These are phyloP conservation scores for Yarrowia bubula DNA, from an alignment of 805 yeast genomes.

Conservation along the genomic window DNA sequence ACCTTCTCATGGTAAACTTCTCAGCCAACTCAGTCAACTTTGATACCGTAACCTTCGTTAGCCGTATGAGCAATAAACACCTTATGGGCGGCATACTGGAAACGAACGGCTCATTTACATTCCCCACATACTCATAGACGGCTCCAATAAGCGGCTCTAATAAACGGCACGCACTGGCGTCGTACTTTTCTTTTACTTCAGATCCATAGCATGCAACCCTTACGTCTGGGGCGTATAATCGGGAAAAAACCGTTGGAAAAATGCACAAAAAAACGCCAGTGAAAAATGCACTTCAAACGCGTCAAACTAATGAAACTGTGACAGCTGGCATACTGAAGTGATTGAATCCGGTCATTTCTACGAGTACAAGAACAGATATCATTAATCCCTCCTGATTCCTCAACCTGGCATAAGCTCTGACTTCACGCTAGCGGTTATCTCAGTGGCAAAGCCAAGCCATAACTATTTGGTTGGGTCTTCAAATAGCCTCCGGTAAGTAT, in stretches of 20 bases:
- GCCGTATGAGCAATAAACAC: neutral
- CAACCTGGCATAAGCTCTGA: too few relatives aligned
- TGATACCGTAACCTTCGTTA: neutral
- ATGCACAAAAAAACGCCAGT: too few relatives aligned
- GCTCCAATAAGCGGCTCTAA: neutral
- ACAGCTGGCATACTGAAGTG: too few relatives aligned
- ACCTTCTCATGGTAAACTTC: too few relatives aligned
- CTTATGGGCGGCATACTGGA: too few relatives aligned
- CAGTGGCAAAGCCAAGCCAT: neutral
- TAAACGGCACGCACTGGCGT: too few relatives aligned
- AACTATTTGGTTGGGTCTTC: neutral
- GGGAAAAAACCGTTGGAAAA: neutral
- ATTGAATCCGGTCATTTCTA: too few relatives aligned
- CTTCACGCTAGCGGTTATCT: neutral
- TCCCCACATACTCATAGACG: neutral
- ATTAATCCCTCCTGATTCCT: too few relatives aligned
- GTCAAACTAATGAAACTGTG: too few relatives aligned
- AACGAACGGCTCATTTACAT: neutral
- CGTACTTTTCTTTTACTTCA: neutral
- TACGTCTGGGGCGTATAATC: conserved; percentile 3
- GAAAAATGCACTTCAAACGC: neutral
- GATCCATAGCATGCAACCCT: conserved; percentile 5
- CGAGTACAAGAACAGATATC: too few relatives aligned
- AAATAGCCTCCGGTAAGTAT: neutral
- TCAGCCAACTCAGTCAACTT: too few relatives aligned